Conservation (phyloP, 306 rosid genomes). For the Carpinus fangiana region DNA sequence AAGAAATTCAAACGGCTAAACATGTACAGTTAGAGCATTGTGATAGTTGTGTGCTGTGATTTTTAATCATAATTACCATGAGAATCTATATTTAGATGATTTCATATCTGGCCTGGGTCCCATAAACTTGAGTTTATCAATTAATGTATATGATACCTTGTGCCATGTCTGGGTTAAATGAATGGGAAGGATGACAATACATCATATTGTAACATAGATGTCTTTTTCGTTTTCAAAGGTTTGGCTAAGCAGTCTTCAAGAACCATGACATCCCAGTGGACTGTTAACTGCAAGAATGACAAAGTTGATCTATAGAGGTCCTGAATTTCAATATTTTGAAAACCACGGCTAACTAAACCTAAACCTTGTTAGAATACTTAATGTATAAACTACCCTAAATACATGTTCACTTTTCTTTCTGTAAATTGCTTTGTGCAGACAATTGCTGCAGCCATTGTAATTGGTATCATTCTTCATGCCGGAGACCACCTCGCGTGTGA, state of each 20-base stretch:
- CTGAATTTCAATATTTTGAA: conserved; percentile 14
- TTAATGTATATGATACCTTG: not conserved
- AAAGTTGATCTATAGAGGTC: conserved; percentile 15
- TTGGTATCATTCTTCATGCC: conserved; percentile 82
- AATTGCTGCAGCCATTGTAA: conserved; percentile 83
- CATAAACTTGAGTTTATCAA: not conserved
- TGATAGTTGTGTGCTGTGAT: not conserved
- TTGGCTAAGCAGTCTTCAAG: conserved; percentile 21
- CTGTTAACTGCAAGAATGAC: conserved; percentile 16
- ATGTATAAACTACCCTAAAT: not conserved
- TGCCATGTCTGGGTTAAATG: not conserved
- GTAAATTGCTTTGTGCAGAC: conserved; percentile 40
- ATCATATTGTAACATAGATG: not conserved
- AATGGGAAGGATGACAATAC: not conserved
- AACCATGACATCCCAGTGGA: conserved; percentile 2
- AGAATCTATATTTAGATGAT: not conserved
- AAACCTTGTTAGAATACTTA: not conserved
- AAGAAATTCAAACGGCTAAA: too few species aligned
- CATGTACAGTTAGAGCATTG: not conserved
- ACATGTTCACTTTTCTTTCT: not conserved
- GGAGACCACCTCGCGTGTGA: conserved; percentile 97
- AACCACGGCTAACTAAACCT: conserved; percentile 4
- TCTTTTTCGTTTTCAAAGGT: conserved; percentile 4
- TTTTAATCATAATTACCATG: not conserved
- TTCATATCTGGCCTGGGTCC: not conserved